Evolutionary conservation across 2,329 filamentous ascomycete genomes (phyloP).

Genomic region (Rachicladosporium sp.): DNA sequence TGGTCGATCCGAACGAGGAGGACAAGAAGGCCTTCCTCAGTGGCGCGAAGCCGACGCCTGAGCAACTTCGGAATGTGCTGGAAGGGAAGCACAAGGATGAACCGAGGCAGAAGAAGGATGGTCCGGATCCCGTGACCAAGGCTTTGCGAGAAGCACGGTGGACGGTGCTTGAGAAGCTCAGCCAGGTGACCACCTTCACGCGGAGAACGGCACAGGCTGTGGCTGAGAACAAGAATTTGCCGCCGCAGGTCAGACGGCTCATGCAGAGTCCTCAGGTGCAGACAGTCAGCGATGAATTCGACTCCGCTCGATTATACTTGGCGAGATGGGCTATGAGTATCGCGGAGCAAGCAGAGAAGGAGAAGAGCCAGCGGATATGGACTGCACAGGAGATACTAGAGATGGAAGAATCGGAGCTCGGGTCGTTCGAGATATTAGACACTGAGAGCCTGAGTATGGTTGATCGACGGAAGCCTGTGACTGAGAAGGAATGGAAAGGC

Average conservation of each 20-base stretch:
- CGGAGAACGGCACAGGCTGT: constrained; percentile 83
- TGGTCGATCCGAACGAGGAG: constrained; percentile 76
- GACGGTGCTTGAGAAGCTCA: constrained; percentile 94
- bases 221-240: constrained; percentile 79
- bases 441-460: constrained; percentile 59
- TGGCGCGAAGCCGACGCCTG: constrained; percentile 37
- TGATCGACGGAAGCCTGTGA: constrained; percentile 66
- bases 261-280: constrained; percentile 89
- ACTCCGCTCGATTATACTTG: constrained; percentile 86
- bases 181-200: constrained; percentile 94
- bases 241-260: constrained; percentile 73
- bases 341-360: constrained; percentile 86
- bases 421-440: constrained; percentile 89
- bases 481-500: constrained; percentile 73
- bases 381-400: constrained; percentile 86
- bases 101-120: constrained; percentile 29
- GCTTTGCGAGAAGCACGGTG: constrained; percentile 89
- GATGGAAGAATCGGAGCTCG: constrained; percentile 86
- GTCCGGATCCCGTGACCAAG: constrained; percentile 88
- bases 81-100: constrained; percentile 25
- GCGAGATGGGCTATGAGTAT: constrained; percentile 98
- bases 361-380: constrained; percentile 78
- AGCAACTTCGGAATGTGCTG: constrained; percentile 32
- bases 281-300: constrained; percentile 91
- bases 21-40: constrained; percentile 71